These are phyloP conservation scores for Alisma plantagoaquatica DNA, from an alignment of 106 monocot genomes.

Conservation along the genomic window DNA sequence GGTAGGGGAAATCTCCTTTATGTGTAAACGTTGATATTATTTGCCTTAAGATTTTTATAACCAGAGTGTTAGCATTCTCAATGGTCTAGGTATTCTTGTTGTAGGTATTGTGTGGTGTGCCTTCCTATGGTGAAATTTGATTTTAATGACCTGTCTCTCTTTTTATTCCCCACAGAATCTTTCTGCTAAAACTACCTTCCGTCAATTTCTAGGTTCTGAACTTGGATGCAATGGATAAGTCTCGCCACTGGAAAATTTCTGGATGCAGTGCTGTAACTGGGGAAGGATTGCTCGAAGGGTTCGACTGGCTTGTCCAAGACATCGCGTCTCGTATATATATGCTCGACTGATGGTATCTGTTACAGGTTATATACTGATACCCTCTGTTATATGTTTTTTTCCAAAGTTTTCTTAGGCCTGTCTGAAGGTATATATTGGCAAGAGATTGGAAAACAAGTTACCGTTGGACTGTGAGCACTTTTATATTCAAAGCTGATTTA, in stretches of 20 bases:
- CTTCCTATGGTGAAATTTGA: neutral
- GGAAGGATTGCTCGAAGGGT: constrained; percentile 71
- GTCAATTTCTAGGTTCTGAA: constrained; percentile 45
- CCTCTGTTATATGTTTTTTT: no score
- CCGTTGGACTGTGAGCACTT: no score
- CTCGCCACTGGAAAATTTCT: constrained; percentile 75
- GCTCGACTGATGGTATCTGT: constrained; percentile 60
- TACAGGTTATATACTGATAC: no score
- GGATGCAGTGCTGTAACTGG: constrained; percentile 92
- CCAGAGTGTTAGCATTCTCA: no score
- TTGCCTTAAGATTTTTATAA: no score
- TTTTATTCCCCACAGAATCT: neutral
- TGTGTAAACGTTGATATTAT: neutral
- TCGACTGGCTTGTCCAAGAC: constrained; percentile 91
- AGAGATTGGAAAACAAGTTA: no score
- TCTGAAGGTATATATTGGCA: no score
- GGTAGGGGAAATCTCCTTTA: no score
- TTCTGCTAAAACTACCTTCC: neutral
- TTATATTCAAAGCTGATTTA: no score
- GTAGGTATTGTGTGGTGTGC: no score
- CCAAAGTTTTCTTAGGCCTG: no score
- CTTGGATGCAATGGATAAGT: constrained; percentile 64
- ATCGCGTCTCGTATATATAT: constrained; percentile 86
- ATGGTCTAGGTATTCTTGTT: no score
- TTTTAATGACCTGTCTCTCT: neutral